Percentiles rank a stretch among this genome's conserved stretches.
Conservation (phyloP, 495 filamentous ascomycete species). For the Xylaria castorea region DNA sequence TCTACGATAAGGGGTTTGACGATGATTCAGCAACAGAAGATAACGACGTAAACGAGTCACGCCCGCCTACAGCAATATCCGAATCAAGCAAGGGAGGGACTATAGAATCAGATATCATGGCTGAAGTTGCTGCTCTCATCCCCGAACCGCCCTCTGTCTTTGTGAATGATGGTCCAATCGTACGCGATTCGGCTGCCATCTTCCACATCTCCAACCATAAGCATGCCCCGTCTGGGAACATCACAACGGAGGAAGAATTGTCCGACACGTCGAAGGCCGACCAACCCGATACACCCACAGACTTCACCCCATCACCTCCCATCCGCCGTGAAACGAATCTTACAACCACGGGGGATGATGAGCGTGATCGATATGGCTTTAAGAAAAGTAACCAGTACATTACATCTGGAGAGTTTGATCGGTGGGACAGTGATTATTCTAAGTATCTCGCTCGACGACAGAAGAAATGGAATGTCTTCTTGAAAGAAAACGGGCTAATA, state of each 20-base stretch:
- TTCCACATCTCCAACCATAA: conserved; percentile 46
- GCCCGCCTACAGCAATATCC: conserved; percentile 40
- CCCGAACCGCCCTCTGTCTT: conserved; percentile 35
- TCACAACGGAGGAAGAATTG: conserved; percentile 22
- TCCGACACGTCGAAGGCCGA: conserved; percentile 42
- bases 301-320: conserved; percentile 29
- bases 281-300: conserved; percentile 25
- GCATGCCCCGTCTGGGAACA: conserved; percentile 34
- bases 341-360: conserved; percentile 35
- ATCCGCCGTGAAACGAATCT: conserved; percentile 34
- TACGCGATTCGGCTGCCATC: conserved; percentile 49
- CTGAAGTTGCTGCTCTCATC: conserved; percentile 37
- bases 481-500: conserved; percentile 77
- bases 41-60: conserved; percentile 36
- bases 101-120: conserved; percentile 53
- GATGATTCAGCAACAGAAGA: conserved; percentile 58
- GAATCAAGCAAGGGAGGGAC: conserved; percentile 44
- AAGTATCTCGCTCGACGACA: conserved; percentile 71
- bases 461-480: conserved; percentile 80
- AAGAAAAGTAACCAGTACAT: conserved; percentile 85
- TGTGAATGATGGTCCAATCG: conserved; percentile 29
- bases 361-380: conserved; percentile 89
- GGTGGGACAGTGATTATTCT: conserved; percentile 76
- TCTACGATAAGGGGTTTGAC: conserved; percentile 86
- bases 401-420: conserved; percentile 76